phyloP scores from a whole-genome alignment of 495 filamentous ascomycete species.

The Trichoderma reesei region DNA sequence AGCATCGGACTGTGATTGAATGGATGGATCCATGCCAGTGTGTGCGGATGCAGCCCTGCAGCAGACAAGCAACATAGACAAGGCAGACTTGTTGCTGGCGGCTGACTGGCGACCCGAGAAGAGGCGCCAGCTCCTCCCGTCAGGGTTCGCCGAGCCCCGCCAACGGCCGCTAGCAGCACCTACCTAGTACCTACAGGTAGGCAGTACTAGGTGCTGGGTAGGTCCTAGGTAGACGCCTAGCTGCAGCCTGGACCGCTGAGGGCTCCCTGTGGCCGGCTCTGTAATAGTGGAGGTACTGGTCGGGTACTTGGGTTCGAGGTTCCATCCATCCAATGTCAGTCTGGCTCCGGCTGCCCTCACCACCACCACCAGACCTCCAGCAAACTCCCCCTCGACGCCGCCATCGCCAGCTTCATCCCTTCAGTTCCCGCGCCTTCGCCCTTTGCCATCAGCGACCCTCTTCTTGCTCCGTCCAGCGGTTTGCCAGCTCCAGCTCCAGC shows the following conservation, averaged over 20 bases:
- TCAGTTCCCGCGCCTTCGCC: not conserved
- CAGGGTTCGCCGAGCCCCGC: not conserved
- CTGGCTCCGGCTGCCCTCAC: not conserved
- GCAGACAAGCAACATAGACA: too few relatives aligned
- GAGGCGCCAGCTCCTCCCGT: not conserved
- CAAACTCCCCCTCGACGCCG: not conserved
- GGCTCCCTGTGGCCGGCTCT: too few relatives aligned
- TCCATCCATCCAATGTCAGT: too few relatives aligned
- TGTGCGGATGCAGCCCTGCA: not conserved
- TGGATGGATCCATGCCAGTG: too few relatives aligned
- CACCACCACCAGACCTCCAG: not conserved
- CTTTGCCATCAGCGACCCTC: not conserved
- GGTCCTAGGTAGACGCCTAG: too few relatives aligned
- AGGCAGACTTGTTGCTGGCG: conserved; percentile 2
- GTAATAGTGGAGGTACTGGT: too few relatives aligned
- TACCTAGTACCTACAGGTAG: too few relatives aligned
- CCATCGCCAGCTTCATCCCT: not conserved
- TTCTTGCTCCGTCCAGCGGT: not conserved
- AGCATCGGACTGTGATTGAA: not conserved
- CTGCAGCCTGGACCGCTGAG: not conserved
- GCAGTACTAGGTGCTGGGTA: too few relatives aligned
- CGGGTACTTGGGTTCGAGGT: too few relatives aligned
- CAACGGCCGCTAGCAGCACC: not conserved
- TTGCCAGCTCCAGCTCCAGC: not conserved
- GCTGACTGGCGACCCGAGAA: not conserved